Conservation (phyloP, 306 rosid species). For the Citrullus amarus region DNA sequence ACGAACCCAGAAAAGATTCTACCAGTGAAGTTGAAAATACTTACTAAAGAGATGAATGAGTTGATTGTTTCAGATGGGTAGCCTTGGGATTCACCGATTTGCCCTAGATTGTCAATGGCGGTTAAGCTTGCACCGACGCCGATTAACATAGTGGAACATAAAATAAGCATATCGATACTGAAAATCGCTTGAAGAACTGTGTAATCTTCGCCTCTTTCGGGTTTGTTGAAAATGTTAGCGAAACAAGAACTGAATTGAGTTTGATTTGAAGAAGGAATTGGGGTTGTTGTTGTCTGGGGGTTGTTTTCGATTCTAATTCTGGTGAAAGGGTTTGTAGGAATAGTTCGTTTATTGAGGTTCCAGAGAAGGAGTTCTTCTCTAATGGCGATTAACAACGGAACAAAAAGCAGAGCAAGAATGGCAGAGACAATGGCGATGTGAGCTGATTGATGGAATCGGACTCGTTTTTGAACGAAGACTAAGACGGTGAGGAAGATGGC, state of each 20-base stretch:
- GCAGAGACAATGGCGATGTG: slow-evolving; percentile 5
- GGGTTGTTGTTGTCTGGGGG: background rate
- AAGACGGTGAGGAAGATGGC: slow-evolving; percentile 20
- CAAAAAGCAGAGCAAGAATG: slow-evolving; percentile 8
- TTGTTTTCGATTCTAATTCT: background rate
- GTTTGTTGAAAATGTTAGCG: slow-evolving; percentile 9
- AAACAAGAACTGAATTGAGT: background rate
- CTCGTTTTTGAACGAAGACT: background rate
- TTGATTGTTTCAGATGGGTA: slow-evolving; percentile 1
- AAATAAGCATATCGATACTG: background rate
- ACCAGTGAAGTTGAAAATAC: slow-evolving; percentile 30
- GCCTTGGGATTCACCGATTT: slow-evolving; percentile 24
- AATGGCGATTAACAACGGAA: slow-evolving; percentile 14
- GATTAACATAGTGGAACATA: background rate
- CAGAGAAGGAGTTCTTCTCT: slow-evolving; percentile 16
- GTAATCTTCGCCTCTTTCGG: slow-evolving; percentile 29
- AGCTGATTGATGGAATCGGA: slow-evolving; percentile 4
- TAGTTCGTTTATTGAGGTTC: slow-evolving; percentile 5
- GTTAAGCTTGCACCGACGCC: slow-evolving; percentile 21
- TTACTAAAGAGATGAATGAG: slow-evolving; percentile 15
- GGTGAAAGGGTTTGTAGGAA: background rate
- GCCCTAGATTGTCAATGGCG: slow-evolving; percentile 26
- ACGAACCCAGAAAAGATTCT: slow-evolving; percentile 9
- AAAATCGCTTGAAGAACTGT: slow-evolving; percentile 17
- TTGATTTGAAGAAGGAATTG: background rate